A percentile compares a stretch with the other conserved stretches of the same genome.
Conservation (phyloP, 1,284 basidiomycete species). For the Trichosporon sp. region DNA sequence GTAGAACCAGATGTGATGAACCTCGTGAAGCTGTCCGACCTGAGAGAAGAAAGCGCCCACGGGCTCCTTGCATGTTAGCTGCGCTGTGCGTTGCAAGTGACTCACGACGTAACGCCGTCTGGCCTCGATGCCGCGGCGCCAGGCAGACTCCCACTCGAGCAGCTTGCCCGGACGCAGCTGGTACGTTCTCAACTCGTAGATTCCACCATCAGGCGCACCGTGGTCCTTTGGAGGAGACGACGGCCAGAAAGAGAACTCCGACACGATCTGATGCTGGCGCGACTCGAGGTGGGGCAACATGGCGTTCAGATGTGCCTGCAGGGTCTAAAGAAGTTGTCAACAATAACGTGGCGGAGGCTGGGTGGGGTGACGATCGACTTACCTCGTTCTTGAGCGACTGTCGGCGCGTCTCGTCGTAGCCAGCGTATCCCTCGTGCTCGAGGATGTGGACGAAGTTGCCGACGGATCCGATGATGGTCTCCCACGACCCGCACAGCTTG, state of each 20-base stretch:
- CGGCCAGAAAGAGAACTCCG: constrained; percentile 91
- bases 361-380: constrained; percentile 3
- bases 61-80: constrained; percentile 53
- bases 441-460: constrained; percentile 69
- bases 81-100: constrained; percentile 5
- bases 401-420: constrained; percentile 57
- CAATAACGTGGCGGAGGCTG: constrained; percentile 5
- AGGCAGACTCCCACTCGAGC: constrained; percentile 86
- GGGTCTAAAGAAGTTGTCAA: constrained; percentile 8
- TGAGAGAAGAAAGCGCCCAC: constrained; percentile 94
- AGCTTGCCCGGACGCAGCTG: constrained; percentile 66
- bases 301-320: constrained; percentile 25
- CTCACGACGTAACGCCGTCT: constrained; percentile 65
- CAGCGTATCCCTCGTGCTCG: constrained; percentile 83
- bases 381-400: constrained; percentile 30
- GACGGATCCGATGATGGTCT: constrained; percentile 73
- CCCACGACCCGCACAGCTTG: constrained; percentile 87
- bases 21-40: constrained; percentile 79
- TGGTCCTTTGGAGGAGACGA: constrained; percentile 72
- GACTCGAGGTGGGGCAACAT: constrained; percentile 68
- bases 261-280: constrained; percentile 69
- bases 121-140: constrained; percentile 84
- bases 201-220: constrained; percentile 59
- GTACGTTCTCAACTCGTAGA: constrained; percentile 87
- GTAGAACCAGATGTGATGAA: constrained; percentile 93